Evolutionary conservation across 176 grass and related monocot species (phyloP).

Genomic region (Panicum miliaceum): DNA sequence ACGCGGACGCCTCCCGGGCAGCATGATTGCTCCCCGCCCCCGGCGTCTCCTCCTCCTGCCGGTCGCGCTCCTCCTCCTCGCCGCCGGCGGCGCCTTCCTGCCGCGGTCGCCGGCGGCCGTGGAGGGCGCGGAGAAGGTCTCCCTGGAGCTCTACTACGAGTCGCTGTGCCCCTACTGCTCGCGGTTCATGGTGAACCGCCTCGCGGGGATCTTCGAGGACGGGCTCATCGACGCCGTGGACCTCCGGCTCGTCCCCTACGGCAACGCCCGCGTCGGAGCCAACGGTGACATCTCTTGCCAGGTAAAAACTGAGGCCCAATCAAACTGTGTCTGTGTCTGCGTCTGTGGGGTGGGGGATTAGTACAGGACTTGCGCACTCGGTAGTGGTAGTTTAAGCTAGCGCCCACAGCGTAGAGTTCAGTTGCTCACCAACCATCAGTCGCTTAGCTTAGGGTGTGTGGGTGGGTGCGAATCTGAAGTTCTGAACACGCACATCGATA

Average conservation of each 20-base stretch:
- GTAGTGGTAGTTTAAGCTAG: background rate
- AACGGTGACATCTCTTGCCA: slow-evolving; percentile 76
- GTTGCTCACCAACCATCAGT: background rate
- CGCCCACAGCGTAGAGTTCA: background rate
- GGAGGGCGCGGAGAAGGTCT: slow-evolving; percentile 41
- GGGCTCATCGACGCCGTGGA: slow-evolving; percentile 66
- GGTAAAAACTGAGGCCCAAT: slow-evolving; percentile 32
- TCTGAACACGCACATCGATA: background rate
- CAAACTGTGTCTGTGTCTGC: background rate
- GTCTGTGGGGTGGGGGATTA: too few species aligned
- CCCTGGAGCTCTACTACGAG: slow-evolving; percentile 90
- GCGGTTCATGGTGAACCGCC: slow-evolving; percentile 72
- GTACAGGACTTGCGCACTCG: background rate
- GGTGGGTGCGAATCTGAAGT: background rate
- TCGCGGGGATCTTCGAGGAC: slow-evolving; percentile 68
- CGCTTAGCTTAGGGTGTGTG: too few species aligned
- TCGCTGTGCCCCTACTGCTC: slow-evolving; percentile 75
- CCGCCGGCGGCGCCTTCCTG: background rate
- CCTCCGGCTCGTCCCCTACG: slow-evolving; percentile 80
- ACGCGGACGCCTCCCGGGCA: background rate
- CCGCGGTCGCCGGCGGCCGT: too few species aligned
- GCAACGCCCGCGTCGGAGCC: slow-evolving; percentile 66
- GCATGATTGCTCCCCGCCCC: background rate
- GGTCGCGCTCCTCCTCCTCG: background rate
- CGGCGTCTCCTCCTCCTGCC: background rate